A percentile compares a stretch with the other conserved stretches of the same genome.
phyloP scores from a whole-genome alignment of 805 yeast genomes.

The Starmerella bacillaris region DNA sequence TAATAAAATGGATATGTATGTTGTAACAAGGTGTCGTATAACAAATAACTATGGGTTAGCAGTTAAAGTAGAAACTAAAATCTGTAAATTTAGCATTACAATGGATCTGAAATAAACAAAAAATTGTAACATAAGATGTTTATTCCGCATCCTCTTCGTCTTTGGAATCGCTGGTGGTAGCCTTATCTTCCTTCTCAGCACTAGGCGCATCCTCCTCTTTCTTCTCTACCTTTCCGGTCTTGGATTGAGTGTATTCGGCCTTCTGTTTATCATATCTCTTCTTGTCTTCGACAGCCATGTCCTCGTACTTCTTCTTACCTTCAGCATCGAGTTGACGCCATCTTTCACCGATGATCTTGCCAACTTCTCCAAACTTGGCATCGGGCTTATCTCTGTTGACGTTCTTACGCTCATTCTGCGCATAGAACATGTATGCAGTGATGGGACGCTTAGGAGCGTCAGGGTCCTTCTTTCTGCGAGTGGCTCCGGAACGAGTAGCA shows the following conservation, averaged over 20 bases:
- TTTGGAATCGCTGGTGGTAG: neutral
- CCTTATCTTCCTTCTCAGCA: neutral
- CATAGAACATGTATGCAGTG: slow-evolving; percentile 97
- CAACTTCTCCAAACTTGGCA: slow-evolving; percentile 81
- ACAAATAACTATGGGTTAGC: too few relatives aligned
- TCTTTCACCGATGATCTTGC: slow-evolving; percentile 83
- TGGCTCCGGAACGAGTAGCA: slow-evolving; percentile 12
- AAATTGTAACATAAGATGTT: too few relatives aligned
- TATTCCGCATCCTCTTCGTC: neutral
- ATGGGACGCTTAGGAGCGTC: slow-evolving; percentile 98
- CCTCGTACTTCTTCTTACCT: slow-evolving; percentile 78
- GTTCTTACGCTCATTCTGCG: slow-evolving; percentile 90
- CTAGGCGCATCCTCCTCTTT: neutral
- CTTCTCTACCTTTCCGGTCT: slow-evolving; percentile 14
- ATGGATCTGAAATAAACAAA: too few relatives aligned
- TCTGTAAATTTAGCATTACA: too few relatives aligned
- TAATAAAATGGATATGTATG: slow-evolving; percentile 2
- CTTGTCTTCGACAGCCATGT: slow-evolving; percentile 88
- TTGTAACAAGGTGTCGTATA: slow-evolving; percentile 3
- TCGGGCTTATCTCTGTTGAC: slow-evolving; percentile 96
- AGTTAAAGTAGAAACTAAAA: too few relatives aligned
- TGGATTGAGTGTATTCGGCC: slow-evolving; percentile 39
- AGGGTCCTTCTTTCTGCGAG: slow-evolving; percentile 28
- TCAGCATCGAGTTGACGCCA: slow-evolving; percentile 82
- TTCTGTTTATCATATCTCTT: slow-evolving; percentile 94